Evolutionary conservation across 2,329 filamentous ascomycete species (phyloP), one percentile per base, ranked within the genome.

Genomic region (Botrytis aclada): DNA sequence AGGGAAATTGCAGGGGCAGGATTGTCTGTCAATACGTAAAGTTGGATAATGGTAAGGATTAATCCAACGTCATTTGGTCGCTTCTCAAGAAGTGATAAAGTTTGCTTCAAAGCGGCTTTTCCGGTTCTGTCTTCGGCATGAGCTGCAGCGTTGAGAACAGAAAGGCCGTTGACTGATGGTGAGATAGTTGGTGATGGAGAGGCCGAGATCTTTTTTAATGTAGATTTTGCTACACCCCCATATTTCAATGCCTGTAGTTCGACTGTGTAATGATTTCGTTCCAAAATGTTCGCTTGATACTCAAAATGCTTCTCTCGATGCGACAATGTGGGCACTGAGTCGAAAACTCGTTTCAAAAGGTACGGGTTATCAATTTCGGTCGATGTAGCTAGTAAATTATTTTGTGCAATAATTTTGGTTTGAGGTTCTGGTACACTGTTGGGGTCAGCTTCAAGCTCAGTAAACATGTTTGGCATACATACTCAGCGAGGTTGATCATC

Each of bases 41-140:
- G 87, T 81, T 98, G 94, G 16, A 95, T 87, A 72, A 94, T 88
- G 16, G 93, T 94, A 56, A 98, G 85, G 37, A 93, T 84, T 4
- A 98, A 85, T 1, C 95, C 95, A 34, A 97, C 85, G 80, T 98
- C 94, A 74, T 89, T 88, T 0, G 94, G 93, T 43, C 93, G 86
- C 79, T 89, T 91, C 77, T 93, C 90, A 10, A 95, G 84, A 20
- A 95, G 82, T 1, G 88, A 88, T 5, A 93, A 82, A 39, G 97
- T 88, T 51, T 88, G 85, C 80, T 91, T 93, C 47, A 97, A 83
- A 8, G 91, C 89, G 63, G 89, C 86, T 77, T 91, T 92, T 62
- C 89, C 91, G 16, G 86, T 86, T 76, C 86, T 83, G 51, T 89
- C 88, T 64, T 89, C 86, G 12, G 91, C 88, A 77, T 91, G 88